These are phyloP conservation scores for Pseudotulostoma volvatum DNA, from an alignment of 495 filamentous ascomycete genomes.

Conservation along the genomic window DNA sequence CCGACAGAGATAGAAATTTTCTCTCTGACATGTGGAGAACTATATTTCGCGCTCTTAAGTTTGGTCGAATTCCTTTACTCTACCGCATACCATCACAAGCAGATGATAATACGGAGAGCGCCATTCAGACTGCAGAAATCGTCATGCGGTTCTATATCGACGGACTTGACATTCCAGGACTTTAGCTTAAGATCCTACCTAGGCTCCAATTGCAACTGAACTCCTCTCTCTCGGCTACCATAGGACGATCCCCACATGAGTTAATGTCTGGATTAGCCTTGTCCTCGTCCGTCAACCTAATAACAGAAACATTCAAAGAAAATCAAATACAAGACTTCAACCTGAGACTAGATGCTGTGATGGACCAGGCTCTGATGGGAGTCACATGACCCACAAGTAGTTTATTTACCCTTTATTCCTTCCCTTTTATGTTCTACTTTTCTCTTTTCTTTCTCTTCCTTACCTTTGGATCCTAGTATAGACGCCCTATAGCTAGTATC, in stretches of 20 bases:
- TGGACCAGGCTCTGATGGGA: too few relatives aligned
- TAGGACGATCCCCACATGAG: neutral
- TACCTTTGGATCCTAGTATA: too few relatives aligned
- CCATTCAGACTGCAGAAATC: constrained; percentile 10
- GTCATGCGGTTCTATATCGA: constrained; percentile 2
- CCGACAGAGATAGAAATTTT: constrained; percentile 1
- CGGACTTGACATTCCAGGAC: neutral
- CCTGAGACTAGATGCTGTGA: too few relatives aligned
- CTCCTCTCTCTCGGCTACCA: neutral
- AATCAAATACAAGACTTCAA: neutral
- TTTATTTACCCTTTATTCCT: too few relatives aligned
- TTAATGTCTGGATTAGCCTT: neutral
- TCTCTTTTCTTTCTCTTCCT: too few relatives aligned
- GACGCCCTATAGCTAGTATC: too few relatives aligned
- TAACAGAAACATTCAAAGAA: neutral
- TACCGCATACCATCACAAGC: constrained; percentile 8
- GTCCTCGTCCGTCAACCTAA: neutral
- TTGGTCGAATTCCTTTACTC: neutral
- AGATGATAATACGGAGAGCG: constrained; percentile 6
- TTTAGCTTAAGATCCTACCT: neutral
- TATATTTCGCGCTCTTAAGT: constrained; percentile 1
- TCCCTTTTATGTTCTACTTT: too few relatives aligned
- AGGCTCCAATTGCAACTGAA: neutral
- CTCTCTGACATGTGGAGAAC: constrained; percentile 1
- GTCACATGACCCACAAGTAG: too few relatives aligned